Evolutionary conservation across 306 rosid species (phyloP).

Genomic region (Urtica urens): DNA sequence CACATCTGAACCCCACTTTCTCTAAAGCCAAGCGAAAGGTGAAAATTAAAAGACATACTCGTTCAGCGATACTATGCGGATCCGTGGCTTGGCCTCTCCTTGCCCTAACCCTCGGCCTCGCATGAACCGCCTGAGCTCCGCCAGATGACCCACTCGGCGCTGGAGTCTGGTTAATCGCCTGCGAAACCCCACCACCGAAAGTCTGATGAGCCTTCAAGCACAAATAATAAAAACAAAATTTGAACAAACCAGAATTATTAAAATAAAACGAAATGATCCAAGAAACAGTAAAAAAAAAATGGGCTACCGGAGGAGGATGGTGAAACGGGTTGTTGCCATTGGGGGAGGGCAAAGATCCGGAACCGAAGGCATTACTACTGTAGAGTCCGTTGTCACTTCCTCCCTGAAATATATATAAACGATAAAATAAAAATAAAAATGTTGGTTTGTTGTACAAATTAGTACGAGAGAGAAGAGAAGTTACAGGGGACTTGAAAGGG

Average conservation of each 20-base stretch:
- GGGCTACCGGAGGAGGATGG: slow-evolving; percentile 38
- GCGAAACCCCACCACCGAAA: slow-evolving; percentile 30
- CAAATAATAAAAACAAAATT: background rate
- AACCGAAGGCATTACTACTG: slow-evolving; percentile 38
- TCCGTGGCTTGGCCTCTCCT: slow-evolving; percentile 98
- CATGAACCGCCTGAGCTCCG: slow-evolving; percentile 45
- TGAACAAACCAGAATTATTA: background rate
- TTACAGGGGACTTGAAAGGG: slow-evolving; percentile 38
- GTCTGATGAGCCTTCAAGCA: slow-evolving; percentile 27
- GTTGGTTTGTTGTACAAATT: background rate
- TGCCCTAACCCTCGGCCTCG: slow-evolving; percentile 87
- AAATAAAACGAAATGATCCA: background rate
- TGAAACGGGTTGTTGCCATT: slow-evolving; percentile 65
- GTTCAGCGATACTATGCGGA: slow-evolving; percentile 96
- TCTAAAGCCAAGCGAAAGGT: slow-evolving; percentile 11
- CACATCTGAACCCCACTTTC: slow-evolving; percentile 17
- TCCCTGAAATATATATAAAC: slow-evolving; percentile 16
- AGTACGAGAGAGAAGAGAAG: background rate
- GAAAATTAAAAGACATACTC: slow-evolving; percentile 28
- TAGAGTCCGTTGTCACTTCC: slow-evolving; percentile 33
- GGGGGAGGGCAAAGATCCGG: slow-evolving; percentile 45
- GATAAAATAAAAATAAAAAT: background rate
- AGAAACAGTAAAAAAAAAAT: background rate
- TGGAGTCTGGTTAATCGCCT: slow-evolving; percentile 35
- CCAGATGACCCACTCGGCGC: slow-evolving; percentile 27